Percentiles rank a stretch among this genome's conserved stretches.
These are phyloP conservation scores for Rhizopus arrhizus DNA, from an alignment of 371 early-diverging fungal species.

Conservation along the genomic window DNA sequence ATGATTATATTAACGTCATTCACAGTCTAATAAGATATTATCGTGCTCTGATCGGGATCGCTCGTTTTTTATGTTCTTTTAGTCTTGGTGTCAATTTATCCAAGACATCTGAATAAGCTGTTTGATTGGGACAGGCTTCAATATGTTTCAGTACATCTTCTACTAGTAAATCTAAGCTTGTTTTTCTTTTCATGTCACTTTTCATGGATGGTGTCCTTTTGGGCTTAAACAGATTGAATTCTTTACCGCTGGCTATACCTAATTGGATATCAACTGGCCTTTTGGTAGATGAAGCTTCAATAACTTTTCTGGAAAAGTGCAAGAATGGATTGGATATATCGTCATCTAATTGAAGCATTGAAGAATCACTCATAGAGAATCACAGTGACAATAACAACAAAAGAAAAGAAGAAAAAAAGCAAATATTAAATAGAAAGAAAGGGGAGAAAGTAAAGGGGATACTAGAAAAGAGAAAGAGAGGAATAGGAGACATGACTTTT, in stretches of 20 bases:
- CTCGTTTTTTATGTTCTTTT: slow-evolving; percentile 13
- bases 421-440: not conserved
- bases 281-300: slow-evolving; percentile 21
- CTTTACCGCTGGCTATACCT: slow-evolving; percentile 29
- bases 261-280: slow-evolving; percentile 35
- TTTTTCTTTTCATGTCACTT: not conserved
- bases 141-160: slow-evolving; percentile 31
- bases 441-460: too few relatives aligned
- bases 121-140: slow-evolving; percentile 30
- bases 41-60: slow-evolving; percentile 1
- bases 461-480: too few relatives aligned
- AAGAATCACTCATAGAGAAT: not conserved
- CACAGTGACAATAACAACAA: not conserved
- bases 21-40: not conserved
- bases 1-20: not conserved
- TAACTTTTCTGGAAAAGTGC: slow-evolving; percentile 26
- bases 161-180: slow-evolving; percentile 20
- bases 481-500: too few relatives aligned
- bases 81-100: slow-evolving; percentile 25
- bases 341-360: slow-evolving; percentile 14
- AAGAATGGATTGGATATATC: slow-evolving; percentile 24
- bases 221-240: not conserved
- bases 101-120: slow-evolving; percentile 28
- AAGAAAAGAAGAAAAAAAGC: slow-evolving; percentile 1
- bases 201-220: not conserved